Evolutionary conservation across 331 rosid genomes (phyloP).

Genomic region (Cydonia oblonga): DNA sequence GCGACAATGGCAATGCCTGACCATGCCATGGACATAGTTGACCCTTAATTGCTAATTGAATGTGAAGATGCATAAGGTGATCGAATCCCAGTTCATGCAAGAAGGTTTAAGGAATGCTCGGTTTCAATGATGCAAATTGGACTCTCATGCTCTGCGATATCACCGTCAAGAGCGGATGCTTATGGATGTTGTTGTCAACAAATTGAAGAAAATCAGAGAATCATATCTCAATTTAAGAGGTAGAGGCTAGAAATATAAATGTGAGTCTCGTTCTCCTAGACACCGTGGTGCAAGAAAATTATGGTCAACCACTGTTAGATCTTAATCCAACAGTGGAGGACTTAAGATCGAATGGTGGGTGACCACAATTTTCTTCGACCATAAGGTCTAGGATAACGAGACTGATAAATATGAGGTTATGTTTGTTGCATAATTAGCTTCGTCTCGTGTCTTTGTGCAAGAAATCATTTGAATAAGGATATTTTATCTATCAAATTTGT

Average conservation of each 20-base stretch:
- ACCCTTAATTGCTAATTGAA: not conserved
- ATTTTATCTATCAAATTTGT: not conserved
- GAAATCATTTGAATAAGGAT: not conserved
- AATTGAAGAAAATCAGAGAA: not conserved
- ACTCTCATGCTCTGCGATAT: not conserved
- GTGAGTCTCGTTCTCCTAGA: too few species aligned
- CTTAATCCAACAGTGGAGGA: too few species aligned
- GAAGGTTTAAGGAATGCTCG: not conserved
- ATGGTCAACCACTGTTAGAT: too few species aligned
- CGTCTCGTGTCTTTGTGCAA: not conserved
- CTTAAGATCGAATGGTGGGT: not conserved
- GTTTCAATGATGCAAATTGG: too few species aligned
- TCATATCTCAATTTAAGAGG: not conserved
- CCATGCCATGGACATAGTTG: not conserved
- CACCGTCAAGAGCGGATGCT: not conserved
- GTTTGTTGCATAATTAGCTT: not conserved
- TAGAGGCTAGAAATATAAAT: not conserved
- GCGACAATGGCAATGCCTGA: not conserved
- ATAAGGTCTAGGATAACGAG: too few species aligned
- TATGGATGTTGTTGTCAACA: not conserved
- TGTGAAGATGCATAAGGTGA: not conserved
- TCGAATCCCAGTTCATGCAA: not conserved
- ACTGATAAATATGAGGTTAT: not conserved
- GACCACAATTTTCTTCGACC: not conserved
- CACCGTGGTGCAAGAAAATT: too few species aligned